Evolutionary conservation across 352 stramenopile species (phyloP).

Genomic region (Phytophthora cryptogea): DNA sequence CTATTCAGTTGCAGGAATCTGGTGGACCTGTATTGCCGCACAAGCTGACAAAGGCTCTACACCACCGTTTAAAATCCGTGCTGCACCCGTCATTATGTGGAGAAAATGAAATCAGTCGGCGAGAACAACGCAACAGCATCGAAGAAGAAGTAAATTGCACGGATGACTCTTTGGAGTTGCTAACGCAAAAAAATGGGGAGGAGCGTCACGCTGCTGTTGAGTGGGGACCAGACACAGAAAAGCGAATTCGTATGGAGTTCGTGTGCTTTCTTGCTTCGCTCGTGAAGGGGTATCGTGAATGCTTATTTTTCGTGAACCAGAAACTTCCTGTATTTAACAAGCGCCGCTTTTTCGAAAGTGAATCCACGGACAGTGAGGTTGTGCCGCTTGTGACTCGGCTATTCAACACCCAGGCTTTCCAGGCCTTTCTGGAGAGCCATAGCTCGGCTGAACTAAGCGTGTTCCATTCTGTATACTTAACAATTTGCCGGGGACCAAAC

Average conservation of each 20-base stretch:
- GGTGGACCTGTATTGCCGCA: constrained; percentile 60
- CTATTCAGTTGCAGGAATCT: constrained; percentile 60
- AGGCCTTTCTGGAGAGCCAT: constrained; percentile 83
- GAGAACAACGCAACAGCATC: constrained; percentile 7
- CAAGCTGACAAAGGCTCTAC: constrained; percentile 50
- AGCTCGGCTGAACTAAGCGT: constrained; percentile 68
- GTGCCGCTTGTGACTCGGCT: constrained; percentile 69
- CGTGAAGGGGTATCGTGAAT: constrained; percentile 81
- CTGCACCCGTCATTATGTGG: constrained; percentile 48
- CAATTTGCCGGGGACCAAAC: constrained; percentile 54
- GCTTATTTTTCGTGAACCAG: constrained; percentile 87
- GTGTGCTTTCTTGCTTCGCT: constrained; percentile 71
- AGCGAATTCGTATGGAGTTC: constrained; percentile 75
- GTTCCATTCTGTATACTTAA: constrained; percentile 79
- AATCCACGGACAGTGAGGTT: constrained; percentile 59
- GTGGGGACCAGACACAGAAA: constrained; percentile 47
- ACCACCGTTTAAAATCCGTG: constrained; percentile 56
- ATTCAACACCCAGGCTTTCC: constrained; percentile 79
- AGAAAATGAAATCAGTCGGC: constrained; percentile 9
- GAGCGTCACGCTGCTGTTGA: constrained; percentile 22
- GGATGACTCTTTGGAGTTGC: constrained; percentile 7
- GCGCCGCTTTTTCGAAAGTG: constrained; percentile 72
- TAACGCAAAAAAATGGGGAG: constrained; percentile 9
- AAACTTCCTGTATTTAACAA: constrained; percentile 90
- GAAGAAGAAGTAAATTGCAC: constrained; percentile 7